phyloP scores from a whole-genome alignment of 2,329 filamentous ascomycete species.

The Torrubiella hemipterigena region DNA sequence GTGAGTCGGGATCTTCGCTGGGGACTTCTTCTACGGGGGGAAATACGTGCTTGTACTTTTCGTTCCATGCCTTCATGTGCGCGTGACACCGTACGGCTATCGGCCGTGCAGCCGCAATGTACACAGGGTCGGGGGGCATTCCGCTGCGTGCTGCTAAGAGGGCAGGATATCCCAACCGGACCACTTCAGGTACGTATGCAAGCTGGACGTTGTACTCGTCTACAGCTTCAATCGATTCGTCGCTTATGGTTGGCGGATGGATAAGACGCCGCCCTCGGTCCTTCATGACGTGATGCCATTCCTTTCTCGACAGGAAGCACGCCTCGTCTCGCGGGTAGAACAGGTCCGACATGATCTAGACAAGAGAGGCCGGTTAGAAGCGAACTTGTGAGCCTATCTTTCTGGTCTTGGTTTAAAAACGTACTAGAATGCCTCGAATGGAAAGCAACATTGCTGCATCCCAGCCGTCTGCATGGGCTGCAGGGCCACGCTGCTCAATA shows the following conservation, averaged over 20 bases:
- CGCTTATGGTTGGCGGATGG: conserved; percentile 11
- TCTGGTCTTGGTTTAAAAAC: conserved; percentile 6
- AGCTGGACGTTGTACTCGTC: conserved; percentile 22
- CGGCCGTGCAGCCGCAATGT: conserved; percentile 16
- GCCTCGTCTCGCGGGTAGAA: conserved; percentile 20
- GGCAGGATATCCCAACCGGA: conserved; percentile 19
- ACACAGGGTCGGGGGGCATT: conserved; percentile 15
- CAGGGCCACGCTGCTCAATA: conserved; percentile 25
- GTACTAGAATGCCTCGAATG: conserved; percentile 23
- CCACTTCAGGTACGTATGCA: conserved; percentile 19
- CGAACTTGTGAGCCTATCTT: not conserved
- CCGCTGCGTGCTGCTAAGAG: conserved; percentile 16
- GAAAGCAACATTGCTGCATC: conserved; percentile 25
- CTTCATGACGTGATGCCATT: conserved; percentile 22
- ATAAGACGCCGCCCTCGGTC: conserved; percentile 14
- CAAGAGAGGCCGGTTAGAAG: not conserved
- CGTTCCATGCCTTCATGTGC: conserved; percentile 21
- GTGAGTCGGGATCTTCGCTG: conserved; percentile 16
- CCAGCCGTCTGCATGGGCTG: conserved; percentile 19
- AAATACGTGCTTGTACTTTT: conserved; percentile 12
- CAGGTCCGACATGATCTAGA: conserved; percentile 24
- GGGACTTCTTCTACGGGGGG: conserved; percentile 15
- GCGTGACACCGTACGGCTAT: conserved; percentile 15
- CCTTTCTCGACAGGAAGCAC: conserved; percentile 22
- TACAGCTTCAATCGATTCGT: conserved; percentile 13